Conservation (phyloP, 768 basidiomycete species). For the Leucocoprinus leucothites region DNA sequence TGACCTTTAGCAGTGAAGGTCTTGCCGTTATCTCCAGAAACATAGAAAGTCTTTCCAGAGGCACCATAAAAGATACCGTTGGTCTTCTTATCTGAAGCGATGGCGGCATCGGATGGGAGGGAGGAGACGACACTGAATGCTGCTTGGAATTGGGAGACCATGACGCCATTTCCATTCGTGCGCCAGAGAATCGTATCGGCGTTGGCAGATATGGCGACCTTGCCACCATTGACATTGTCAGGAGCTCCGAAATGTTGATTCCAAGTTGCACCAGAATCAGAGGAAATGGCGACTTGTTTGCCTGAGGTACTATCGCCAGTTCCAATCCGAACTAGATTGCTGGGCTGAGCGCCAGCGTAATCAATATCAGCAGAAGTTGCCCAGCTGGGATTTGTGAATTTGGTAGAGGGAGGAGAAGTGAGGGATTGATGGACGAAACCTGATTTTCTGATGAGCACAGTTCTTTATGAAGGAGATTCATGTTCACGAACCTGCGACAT, state of each 20-base stretch:
- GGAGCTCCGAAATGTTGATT: constrained; percentile 54
- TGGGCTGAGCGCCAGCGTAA: constrained; percentile 50
- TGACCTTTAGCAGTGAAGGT: constrained; percentile 43
- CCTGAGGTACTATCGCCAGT: constrained; percentile 43
- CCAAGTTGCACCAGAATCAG: constrained; percentile 53
- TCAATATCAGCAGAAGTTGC: constrained; percentile 46
- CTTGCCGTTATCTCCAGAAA: constrained; percentile 55
- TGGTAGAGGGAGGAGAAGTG: constrained; percentile 34
- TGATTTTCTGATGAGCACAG: constrained; percentile 13
- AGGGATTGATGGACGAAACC: constrained; percentile 48
- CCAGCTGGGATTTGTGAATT: constrained; percentile 46
- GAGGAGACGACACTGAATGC: constrained; percentile 47
- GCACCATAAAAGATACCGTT: constrained; percentile 60
- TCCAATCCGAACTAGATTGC: constrained; percentile 51
- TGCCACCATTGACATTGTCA: constrained; percentile 41
- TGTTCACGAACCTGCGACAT: constrained; percentile 42
- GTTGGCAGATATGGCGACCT: constrained; percentile 48
- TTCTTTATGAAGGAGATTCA: neutral
- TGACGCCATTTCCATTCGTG: constrained; percentile 43
- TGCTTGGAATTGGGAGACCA: constrained; percentile 48
- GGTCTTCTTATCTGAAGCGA: constrained; percentile 62
- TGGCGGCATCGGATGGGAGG: constrained; percentile 49
- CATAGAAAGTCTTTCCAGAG: constrained; percentile 50
- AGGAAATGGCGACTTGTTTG: constrained; percentile 57
- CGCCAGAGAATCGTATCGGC: constrained; percentile 59